These are phyloP conservation scores for Clavariopsis aquatica DNA, from an alignment of 495 filamentous ascomycete species.

Conservation along the genomic window DNA sequence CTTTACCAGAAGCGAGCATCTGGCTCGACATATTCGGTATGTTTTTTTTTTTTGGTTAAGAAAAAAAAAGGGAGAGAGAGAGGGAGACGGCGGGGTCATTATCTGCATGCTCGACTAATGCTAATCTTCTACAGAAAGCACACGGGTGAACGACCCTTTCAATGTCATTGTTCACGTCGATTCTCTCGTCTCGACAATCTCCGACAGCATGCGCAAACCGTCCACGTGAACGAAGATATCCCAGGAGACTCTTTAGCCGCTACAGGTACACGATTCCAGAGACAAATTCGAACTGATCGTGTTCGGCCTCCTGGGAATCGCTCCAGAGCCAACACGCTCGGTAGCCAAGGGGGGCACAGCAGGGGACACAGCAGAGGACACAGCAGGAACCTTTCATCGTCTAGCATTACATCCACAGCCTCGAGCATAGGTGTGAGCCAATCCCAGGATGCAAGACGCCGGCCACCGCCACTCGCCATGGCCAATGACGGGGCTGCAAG, in stretches of 20 bases:
- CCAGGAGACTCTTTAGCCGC: slow-evolving; percentile 90
- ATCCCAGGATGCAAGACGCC: slow-evolving; percentile 59
- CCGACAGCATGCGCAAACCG: slow-evolving; percentile 94
- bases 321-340: slow-evolving; percentile 71
- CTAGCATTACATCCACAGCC: slow-evolving; percentile 75
- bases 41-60: too few relatives aligned
- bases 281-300: slow-evolving; percentile 86
- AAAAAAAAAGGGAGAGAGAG: too few relatives aligned
- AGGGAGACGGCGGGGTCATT: too few relatives aligned
- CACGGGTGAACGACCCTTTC: slow-evolving; percentile 94
- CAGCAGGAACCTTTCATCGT: slow-evolving; percentile 79
- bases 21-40: slow-evolving; percentile 90
- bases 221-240: slow-evolving; percentile 97
- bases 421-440: slow-evolving; percentile 62
- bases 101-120: too few relatives aligned
- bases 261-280: slow-evolving; percentile 88
- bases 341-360: slow-evolving; percentile 65
- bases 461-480: slow-evolving; percentile 84
- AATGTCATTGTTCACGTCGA: slow-evolving; percentile 91
- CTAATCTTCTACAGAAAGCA: slow-evolving; percentile 68
- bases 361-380: slow-evolving; percentile 81
- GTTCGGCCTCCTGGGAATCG: slow-evolving; percentile 71
- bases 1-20: slow-evolving; percentile 94
- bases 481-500: slow-evolving; percentile 64
- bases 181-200: slow-evolving; percentile 98